Conservation (phyloP, 352 stramenopile species). For the Phytophthora hybrid region DNA sequence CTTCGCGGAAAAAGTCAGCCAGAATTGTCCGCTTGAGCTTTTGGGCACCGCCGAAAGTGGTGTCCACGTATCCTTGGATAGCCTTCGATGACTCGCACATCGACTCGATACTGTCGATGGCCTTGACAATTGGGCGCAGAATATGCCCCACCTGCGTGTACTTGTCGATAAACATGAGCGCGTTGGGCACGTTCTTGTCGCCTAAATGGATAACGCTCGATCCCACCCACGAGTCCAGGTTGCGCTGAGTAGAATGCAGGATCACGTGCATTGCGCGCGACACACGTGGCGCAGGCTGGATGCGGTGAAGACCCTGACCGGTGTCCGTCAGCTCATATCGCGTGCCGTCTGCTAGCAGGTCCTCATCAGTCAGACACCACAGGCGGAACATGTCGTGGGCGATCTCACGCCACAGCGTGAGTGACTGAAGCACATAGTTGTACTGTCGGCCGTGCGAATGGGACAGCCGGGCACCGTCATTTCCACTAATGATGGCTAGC, state of each 20-base stretch:
- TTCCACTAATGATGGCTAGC: conserved; percentile 93
- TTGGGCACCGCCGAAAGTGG: conserved; percentile 87
- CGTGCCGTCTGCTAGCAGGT: conserved; percentile 80
- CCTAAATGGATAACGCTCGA: conserved; percentile 97
- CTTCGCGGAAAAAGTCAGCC: conserved; percentile 96
- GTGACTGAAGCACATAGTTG: conserved; percentile 96
- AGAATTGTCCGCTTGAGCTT: conserved; percentile 93
- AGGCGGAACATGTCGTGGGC: conserved; percentile 97
- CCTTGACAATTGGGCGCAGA: conserved; percentile 89
- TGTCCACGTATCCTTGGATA: conserved; percentile 69
- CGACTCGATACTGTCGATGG: conserved; percentile 74
- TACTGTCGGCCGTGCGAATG: conserved; percentile 96
- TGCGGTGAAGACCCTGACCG: conserved; percentile 95
- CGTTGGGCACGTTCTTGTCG: conserved; percentile 98
- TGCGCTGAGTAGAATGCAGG: conserved; percentile 82
- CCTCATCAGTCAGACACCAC: conserved; percentile 95
- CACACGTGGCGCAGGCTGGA: conserved; percentile 94
- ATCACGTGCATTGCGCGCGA: conserved; percentile 96
- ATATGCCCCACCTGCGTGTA: conserved; percentile 95
- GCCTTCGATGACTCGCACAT: conserved; percentile 60
- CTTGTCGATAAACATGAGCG: conserved; percentile 99
- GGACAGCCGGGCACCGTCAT: conserved; percentile 93
- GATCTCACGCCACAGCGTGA: conserved; percentile 97
- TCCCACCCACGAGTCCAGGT: conserved; percentile 90
- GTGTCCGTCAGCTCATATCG: conserved; percentile 94